Evolutionary conservation across 441 rosid genomes (phyloP).

Genomic region (Gossypium gossypioides): DNA sequence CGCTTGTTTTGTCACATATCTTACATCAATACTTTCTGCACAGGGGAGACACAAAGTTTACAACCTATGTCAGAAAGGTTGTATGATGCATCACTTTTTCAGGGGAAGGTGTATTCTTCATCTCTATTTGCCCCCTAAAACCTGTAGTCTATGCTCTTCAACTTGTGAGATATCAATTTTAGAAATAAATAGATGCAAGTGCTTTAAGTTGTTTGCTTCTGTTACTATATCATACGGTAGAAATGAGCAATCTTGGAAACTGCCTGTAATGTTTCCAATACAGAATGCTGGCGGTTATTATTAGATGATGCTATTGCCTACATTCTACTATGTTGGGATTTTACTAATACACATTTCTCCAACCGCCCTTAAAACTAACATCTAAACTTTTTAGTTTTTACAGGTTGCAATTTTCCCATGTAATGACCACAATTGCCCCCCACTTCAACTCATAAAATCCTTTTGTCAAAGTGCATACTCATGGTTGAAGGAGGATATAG

Average conservation of each 20-base stretch:
- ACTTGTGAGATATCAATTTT: background rate
- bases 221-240: background rate
- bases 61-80: constrained; percentile 80
- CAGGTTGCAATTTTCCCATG: constrained; percentile 79
- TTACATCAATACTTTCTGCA: constrained; percentile 16
- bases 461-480: constrained; percentile 78
- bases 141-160: background rate
- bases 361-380: background rate
- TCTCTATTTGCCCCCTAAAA: constrained; percentile 7
- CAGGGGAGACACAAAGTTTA: constrained; percentile 79
- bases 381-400: background rate
- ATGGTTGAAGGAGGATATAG: constrained; percentile 79
- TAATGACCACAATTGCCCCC: constrained; percentile 83
- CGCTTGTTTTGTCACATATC: background rate
- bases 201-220: background rate
- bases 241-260: background rate
- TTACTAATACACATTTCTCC: background rate
- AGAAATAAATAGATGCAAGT: background rate
- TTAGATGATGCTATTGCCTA: background rate
- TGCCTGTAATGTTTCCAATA: background rate
- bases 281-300: background rate
- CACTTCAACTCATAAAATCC: constrained; percentile 53
- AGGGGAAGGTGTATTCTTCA: constrained; percentile 52
- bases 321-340: background rate
- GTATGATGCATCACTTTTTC: constrained; percentile 62